Base-by-base conservation (phyloP, 1,139 yeast genomes). In the Candida sanyaensis region DNA sequence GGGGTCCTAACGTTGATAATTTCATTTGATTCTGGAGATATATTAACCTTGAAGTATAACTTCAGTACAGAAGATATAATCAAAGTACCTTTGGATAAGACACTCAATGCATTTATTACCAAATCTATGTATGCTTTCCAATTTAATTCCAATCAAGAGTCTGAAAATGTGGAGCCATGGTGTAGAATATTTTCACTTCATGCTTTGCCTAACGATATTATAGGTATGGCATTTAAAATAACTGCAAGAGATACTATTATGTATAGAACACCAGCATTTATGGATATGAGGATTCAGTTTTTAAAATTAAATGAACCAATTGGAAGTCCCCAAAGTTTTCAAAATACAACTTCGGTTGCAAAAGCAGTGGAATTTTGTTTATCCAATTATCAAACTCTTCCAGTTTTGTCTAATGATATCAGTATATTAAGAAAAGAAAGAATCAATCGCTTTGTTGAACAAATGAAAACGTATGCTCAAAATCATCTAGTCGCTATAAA, bases 1-100 rank as follows among this genome's bases (percentile, higher is more conserved):
- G 27, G 40, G 9, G 8, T 28, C 1, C 37, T 56, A 50, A 45
- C 44, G 2, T 40, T 55, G 13, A 45, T 61, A 1, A 13, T 64
- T 21, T 54, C 60, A 7, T 65, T 55, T 44, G 78, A 73, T 48
- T 57, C 60, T 44, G 75, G 76, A 1, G 53, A 56, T 7, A 63
- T 70, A 32, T 63, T 63, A 12, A 50, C 63, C 1, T 49, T 61
- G 6, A 40, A 49, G 21, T 34, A 56, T 26, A 46, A 55, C 42
- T 7, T 52, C 4, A 43, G 46, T 1, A 31, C 44, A 0, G 37
- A 44, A 9, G 43, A 43, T 4, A 47, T 61, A 1, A 46, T 54
- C 17, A 46, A 43, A 28, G 53, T 57, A 44, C 46, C 54, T 4
- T 52, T 57, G 4, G 59, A 52, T 41, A 41, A 47, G 10, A 12